Evolutionary conservation across 768 basidiomycete species (phyloP).

Genomic region (Kwoniella shandongensis): DNA sequence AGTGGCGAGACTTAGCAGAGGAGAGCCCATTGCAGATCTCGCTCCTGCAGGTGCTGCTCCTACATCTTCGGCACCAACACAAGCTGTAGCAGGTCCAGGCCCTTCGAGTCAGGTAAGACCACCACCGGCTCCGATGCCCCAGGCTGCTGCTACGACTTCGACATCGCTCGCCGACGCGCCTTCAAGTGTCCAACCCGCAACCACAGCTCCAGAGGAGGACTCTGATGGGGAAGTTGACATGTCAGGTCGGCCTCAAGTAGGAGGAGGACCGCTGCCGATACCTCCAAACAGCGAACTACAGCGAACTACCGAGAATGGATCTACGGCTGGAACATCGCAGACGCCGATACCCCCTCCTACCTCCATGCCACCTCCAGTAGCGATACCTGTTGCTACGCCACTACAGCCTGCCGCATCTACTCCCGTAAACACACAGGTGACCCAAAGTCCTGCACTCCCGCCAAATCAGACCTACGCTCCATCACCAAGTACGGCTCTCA

Average conservation of each 20-base stretch:
- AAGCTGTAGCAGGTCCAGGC: constrained; percentile 3
- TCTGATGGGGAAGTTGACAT: constrained; percentile 34
- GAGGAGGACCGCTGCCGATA: constrained; percentile 33
- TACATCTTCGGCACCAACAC: background rate
- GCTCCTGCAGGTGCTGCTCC: constrained; percentile 9
- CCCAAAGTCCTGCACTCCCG: no score
- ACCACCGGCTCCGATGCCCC: background rate
- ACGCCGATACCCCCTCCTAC: no score
- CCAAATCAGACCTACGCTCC: no score
- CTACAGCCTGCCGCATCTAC: no score
- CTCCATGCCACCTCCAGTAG: no score
- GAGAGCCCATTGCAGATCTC: constrained; percentile 28
- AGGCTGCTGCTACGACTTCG: background rate
- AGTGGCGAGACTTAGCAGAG: constrained; percentile 33
- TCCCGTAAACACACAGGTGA: no score
- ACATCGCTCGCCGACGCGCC: background rate
- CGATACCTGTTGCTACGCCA: no score
- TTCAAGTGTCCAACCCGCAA: background rate
- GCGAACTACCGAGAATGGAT: no score
- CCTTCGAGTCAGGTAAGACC: constrained; percentile 4
- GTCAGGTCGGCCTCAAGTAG: constrained; percentile 42
- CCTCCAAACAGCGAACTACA: background rate
- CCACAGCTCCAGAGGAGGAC: constrained; percentile 9
- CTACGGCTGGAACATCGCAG: no score
- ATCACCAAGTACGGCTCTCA: background rate